phyloP scores from a whole-genome alignment of 139 green algal species.

The Limnomonas spitsbergensis region DNA sequence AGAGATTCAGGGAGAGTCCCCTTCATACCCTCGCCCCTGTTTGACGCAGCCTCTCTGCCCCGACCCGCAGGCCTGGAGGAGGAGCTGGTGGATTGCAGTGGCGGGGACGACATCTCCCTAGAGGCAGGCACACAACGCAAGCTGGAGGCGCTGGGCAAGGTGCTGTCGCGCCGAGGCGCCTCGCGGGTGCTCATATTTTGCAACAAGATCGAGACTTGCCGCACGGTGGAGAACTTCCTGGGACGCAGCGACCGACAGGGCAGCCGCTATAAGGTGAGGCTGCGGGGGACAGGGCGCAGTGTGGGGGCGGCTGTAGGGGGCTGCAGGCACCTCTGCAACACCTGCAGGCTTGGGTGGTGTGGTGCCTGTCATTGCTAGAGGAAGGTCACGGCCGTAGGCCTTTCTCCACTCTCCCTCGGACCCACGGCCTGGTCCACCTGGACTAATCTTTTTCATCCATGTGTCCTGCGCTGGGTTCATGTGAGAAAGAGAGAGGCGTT shows the following conservation, averaged over 20 bases:
- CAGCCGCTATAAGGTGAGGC: constrained; percentile 9
- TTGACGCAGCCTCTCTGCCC: too few relatives aligned
- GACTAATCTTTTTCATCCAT: too few relatives aligned
- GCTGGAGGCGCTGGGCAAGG: constrained; percentile 56
- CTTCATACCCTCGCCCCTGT: too few relatives aligned
- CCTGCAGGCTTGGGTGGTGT: too few relatives aligned
- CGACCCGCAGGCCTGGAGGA: constrained; percentile 69
- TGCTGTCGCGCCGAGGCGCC: constrained; percentile 18
- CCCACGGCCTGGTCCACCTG: too few relatives aligned
- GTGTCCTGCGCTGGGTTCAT: too few relatives aligned
- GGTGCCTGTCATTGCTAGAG: too few relatives aligned
- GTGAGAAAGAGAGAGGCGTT: too few relatives aligned
- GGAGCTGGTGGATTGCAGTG: constrained; percentile 90
- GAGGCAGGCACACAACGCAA: constrained; percentile 77
- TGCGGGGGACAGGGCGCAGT: neutral
- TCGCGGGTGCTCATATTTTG: constrained; percentile 70
- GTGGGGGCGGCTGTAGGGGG: neutral
- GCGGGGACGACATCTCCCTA: constrained; percentile 75
- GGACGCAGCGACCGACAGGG: constrained; percentile 34
- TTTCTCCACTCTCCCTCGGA: too few relatives aligned
- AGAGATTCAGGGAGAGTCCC: too few relatives aligned
- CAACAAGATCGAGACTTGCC: constrained; percentile 91
- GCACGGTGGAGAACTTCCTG: constrained; percentile 87
- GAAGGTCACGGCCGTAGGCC: too few relatives aligned
- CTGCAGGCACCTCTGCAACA: too few relatives aligned